Conservation (phyloP, 306 rosid genomes). For the Malus asiatica region DNA sequence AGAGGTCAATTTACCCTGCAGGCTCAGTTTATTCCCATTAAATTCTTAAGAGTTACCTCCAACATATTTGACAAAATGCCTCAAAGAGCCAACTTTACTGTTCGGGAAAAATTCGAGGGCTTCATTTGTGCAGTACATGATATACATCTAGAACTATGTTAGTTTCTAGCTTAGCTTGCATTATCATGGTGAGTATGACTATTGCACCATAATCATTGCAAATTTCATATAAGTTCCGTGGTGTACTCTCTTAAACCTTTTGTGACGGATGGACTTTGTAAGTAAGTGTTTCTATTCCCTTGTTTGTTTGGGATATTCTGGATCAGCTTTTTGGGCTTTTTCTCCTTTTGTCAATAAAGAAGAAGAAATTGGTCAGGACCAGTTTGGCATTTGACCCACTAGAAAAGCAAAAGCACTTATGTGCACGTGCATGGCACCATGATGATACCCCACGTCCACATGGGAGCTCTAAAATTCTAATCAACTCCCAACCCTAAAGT, state of each 20-base stretch:
- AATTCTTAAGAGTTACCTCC: not conserved
- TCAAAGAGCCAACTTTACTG: not conserved
- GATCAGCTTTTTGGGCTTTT: not conserved
- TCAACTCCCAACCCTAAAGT: conserved; percentile 33
- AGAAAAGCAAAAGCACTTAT: conserved; percentile 15
- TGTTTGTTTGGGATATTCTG: not conserved
- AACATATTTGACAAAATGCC: not conserved
- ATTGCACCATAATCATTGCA: not conserved
- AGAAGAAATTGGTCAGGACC: conserved; percentile 22
- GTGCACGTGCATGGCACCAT: conserved; percentile 68
- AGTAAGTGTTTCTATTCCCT: not conserved
- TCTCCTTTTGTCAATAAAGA: not conserved
- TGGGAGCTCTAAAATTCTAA: conserved; percentile 36
- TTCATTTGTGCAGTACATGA: not conserved
- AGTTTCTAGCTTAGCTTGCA: not conserved
- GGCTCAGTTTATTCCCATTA: not conserved
- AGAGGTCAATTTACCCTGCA: not conserved
- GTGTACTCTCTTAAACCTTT: not conserved
- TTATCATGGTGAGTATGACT: not conserved
- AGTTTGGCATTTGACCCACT: conserved; percentile 31
- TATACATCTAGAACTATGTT: too few relatives aligned
- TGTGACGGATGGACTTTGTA: not conserved
- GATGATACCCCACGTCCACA: conserved; percentile 62
- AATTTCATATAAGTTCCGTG: not conserved
- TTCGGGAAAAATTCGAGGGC: not conserved